Evolutionary conservation across 495 filamentous ascomycete genomes (phyloP).

Genomic region (Penicillium samsonianum): DNA sequence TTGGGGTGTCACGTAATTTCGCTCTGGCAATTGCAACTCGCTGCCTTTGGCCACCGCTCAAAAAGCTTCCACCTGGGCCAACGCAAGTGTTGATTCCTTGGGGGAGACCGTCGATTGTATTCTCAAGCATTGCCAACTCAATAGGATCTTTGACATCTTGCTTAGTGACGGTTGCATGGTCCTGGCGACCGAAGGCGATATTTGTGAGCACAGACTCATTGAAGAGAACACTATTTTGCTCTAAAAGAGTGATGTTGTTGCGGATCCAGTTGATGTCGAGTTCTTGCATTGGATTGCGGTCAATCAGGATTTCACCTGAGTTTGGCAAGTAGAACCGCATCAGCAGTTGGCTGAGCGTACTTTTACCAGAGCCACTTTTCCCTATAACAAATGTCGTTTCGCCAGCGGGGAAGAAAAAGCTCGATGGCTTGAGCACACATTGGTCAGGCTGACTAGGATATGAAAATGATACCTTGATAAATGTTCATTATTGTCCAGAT

Average conservation of each 20-base stretch:
- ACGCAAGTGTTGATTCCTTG: slow-evolving; percentile 72
- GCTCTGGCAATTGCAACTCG: slow-evolving; percentile 76
- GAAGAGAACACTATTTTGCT: slow-evolving; percentile 83
- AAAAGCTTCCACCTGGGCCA: slow-evolving; percentile 64
- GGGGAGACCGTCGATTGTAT: slow-evolving; percentile 70
- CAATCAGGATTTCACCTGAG: slow-evolving; percentile 67
- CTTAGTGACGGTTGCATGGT: slow-evolving; percentile 48
- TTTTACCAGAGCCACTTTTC: slow-evolving; percentile 89
- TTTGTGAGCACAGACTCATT: slow-evolving; percentile 79
- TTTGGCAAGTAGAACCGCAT: slow-evolving; percentile 71
- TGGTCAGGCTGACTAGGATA: slow-evolving; percentile 76
- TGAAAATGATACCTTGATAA: slow-evolving; percentile 65
- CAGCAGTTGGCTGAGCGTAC: slow-evolving; percentile 80
- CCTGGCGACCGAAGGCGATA: slow-evolving; percentile 69
- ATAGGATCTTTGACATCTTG: slow-evolving; percentile 56
- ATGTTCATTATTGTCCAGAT: not conserved
- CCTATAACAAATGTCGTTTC: slow-evolving; percentile 83
- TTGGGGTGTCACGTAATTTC: slow-evolving; percentile 72
- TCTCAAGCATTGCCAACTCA: slow-evolving; percentile 68
- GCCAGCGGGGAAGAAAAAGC: slow-evolving; percentile 69
- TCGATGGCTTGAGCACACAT: slow-evolving; percentile 57
- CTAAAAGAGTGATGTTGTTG: slow-evolving; percentile 76
- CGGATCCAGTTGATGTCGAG: slow-evolving; percentile 75
- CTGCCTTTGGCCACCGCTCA: slow-evolving; percentile 88
- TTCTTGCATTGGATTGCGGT: slow-evolving; percentile 60